These are phyloP conservation scores for Cyclocybe aegerita DNA, from an alignment of 768 basidiomycete genomes.

Conservation along the genomic window DNA sequence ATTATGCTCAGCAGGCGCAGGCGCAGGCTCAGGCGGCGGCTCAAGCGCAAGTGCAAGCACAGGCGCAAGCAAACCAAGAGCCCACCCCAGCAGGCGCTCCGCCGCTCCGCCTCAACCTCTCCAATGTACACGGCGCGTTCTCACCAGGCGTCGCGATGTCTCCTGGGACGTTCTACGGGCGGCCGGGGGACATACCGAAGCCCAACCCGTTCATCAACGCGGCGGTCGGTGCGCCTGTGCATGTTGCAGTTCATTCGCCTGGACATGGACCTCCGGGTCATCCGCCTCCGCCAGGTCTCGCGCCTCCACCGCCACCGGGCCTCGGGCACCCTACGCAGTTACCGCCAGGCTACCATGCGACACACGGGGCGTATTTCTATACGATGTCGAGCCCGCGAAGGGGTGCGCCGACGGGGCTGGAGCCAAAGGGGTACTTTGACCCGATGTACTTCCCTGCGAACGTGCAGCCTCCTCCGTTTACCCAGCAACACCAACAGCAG, in stretches of 20 bases:
- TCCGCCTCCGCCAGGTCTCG: no score
- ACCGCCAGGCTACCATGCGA: slow-evolving; percentile 1
- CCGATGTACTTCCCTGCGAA: slow-evolving; percentile 37
- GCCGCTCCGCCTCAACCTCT: slow-evolving; percentile 20
- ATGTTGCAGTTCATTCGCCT: slow-evolving; percentile 17
- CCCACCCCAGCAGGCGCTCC: slow-evolving; percentile 1
- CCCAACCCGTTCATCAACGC: slow-evolving; percentile 44
- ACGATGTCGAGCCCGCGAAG: slow-evolving; percentile 23
- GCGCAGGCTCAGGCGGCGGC: background rate
- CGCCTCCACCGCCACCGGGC: no score
- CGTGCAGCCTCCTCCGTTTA: slow-evolving; percentile 1
- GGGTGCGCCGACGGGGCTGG: slow-evolving; percentile 19
- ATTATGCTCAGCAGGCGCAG: background rate
- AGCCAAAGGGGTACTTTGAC: slow-evolving; percentile 46
- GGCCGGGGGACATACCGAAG: slow-evolving; percentile 37
- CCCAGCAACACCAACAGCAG: background rate
- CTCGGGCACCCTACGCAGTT: background rate
- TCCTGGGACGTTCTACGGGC: slow-evolving; percentile 75
- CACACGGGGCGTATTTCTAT: slow-evolving; percentile 26
- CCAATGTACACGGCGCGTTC: slow-evolving; percentile 39
- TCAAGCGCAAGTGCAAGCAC: slow-evolving; percentile 13
- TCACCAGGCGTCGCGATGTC: slow-evolving; percentile 74
- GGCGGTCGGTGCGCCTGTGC: slow-evolving; percentile 48
- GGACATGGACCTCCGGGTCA: background rate
- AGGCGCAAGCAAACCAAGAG: slow-evolving; percentile 7